Evolutionary conservation across 192 early-diverging fungal genomes (phyloP).

Genomic region (Coemansia sp.): DNA sequence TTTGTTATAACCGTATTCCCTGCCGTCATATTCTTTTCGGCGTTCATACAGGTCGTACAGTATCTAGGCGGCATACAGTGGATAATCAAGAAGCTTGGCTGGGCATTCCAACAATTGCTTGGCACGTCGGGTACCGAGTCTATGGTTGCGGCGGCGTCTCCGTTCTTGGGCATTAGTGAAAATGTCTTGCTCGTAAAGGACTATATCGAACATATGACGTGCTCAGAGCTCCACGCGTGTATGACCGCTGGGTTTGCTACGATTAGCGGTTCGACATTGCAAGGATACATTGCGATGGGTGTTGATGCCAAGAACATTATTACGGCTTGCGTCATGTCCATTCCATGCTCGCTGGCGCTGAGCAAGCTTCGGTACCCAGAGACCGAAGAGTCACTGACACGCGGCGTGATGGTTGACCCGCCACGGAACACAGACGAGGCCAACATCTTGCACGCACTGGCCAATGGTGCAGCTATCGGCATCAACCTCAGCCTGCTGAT

Average conservation of each 20-base stretch:
- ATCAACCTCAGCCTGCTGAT: constrained; percentile 78
- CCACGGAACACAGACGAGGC: constrained; percentile 62
- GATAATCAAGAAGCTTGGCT: constrained; percentile 68
- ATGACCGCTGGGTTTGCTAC: constrained; percentile 92
- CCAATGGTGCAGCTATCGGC: constrained; percentile 82
- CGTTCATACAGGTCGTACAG: constrained; percentile 82
- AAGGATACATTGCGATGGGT: constrained; percentile 74
- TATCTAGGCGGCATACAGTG: constrained; percentile 85
- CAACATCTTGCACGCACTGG: constrained; percentile 80
- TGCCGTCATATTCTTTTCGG: constrained; percentile 86
- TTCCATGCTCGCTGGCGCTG: constrained; percentile 80
- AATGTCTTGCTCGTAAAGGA: constrained; percentile 80
- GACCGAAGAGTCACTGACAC: constrained; percentile 77
- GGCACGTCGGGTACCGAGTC: constrained; percentile 82
- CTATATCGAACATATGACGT: constrained; percentile 82
- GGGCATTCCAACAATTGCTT: constrained; percentile 67
- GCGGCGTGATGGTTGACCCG: constrained; percentile 65
- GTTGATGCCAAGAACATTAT: constrained; percentile 68
- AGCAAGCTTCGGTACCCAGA: constrained; percentile 89
- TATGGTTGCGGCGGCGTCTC: constrained; percentile 81
- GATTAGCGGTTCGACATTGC: constrained; percentile 80
- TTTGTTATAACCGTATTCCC: constrained; percentile 80
- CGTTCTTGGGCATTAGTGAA: constrained; percentile 84
- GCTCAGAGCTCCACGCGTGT: constrained; percentile 82
- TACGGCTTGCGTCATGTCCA: constrained; percentile 89